Evolutionary conservation across 2,329 filamentous ascomycete genomes (phyloP), one percentile per base, ranked within the genome.

Genomic region (Elsinoe necatrix): DNA sequence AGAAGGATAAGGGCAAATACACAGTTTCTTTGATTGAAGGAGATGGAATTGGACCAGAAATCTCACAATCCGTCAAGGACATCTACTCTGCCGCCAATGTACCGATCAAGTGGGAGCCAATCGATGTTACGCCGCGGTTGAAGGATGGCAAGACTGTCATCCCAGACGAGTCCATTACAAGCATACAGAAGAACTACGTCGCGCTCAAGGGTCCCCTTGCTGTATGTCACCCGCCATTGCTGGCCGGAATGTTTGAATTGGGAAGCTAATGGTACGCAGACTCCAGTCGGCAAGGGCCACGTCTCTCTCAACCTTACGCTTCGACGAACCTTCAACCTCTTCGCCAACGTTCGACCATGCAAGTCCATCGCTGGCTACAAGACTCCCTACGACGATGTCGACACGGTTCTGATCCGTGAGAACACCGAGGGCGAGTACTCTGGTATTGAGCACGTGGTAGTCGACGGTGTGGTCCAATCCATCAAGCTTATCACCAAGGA

Each of bases 361-460:
- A 88, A 90, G 71, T 96, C 90, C 63, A 90, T 98, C 65, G 88
- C 87, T 63, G 93, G 93, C 69, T 98, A 86, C 86, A 95, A 97
- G 85, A 98, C 93, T 55, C 90, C 92, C 62, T 97, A 97, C 80
- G 92, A 97, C 73, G 83, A 87, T 68, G 93, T 98, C 71, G 87
- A 98, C 77, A 96, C 91, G 37, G 89, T 96, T 69, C 80, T 98
- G 71, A 97, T 98, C 77, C 89, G 93, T 75, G 93, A 98, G 80
- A 98, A 98, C 82, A 97, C 93, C 66, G 93, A 97, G 83, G 93
- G 93, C 74, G 93, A 97, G 81, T 98, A 98, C 84, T 95, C 89
- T 41, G 93, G 93, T 61, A 97, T 98, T 68, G 93, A 98, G 82
- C 93, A 98, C 78, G 84, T 96, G 58, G 93, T 97, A 31, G 90